Conservation (phyloP, 2,329 filamentous ascomycete genomes). For the Westerdykella aurantiaca region DNA sequence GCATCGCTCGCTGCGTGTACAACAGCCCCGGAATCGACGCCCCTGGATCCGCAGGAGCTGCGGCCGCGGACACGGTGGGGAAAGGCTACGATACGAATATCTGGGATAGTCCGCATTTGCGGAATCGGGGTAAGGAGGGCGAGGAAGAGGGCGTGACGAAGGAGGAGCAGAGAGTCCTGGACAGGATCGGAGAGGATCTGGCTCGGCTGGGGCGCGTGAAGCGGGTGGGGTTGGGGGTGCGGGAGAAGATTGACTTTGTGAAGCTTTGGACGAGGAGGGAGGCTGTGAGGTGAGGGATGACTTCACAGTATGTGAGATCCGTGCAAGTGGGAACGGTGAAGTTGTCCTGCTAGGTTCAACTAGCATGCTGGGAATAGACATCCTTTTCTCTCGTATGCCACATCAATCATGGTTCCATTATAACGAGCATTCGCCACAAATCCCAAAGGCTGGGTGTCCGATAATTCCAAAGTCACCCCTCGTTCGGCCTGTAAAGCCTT, state of each 20-base stretch:
- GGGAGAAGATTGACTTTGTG: slow-evolving; percentile 79
- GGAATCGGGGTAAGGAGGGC: slow-evolving; percentile 13
- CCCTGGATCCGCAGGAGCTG: slow-evolving; percentile 4
- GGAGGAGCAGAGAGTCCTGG: slow-evolving; percentile 66
- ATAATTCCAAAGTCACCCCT: too few species aligned
- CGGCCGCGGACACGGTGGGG: slow-evolving; percentile 10
- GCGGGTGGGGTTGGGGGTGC: slow-evolving; percentile 75
- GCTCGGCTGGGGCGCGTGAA: slow-evolving; percentile 85
- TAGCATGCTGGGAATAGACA: too few species aligned
- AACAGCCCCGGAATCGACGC: slow-evolving; percentile 26
- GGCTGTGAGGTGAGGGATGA: neutral
- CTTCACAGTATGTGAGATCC: too few species aligned
- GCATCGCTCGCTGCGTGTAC: slow-evolving; percentile 71
- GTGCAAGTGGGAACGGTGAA: too few species aligned
- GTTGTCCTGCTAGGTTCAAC: too few species aligned
- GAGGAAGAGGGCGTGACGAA: slow-evolving; percentile 29
- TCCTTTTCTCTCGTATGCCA: too few species aligned
- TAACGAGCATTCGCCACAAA: too few species aligned
- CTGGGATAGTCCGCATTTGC: slow-evolving; percentile 25
- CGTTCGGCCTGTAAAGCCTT: too few species aligned
- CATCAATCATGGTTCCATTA: too few species aligned
- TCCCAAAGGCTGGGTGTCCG: too few species aligned
- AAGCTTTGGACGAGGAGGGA: slow-evolving; percentile 56
- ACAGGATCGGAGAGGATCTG: slow-evolving; percentile 75
- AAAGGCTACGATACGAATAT: slow-evolving; percentile 30